A percentile compares a stretch with the other conserved stretches of the same genome.
phyloP scores from a whole-genome alignment of 2,329 filamentous ascomycete species.

The Stemphylium beticola region DNA sequence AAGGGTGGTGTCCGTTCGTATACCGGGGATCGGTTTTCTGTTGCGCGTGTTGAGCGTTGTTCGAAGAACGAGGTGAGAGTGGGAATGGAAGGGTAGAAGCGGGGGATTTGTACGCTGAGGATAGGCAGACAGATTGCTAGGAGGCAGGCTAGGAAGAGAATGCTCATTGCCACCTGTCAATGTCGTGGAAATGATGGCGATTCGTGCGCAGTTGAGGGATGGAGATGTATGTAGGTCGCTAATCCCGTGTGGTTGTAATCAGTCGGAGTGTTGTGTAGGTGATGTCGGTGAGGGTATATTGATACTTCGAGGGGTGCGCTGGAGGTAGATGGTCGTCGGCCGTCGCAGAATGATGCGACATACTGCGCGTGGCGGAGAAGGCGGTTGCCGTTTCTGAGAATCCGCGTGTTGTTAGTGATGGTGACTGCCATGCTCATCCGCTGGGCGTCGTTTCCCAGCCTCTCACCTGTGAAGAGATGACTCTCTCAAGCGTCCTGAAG shows the following conservation, averaged over 20 bases:
- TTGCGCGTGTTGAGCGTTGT: slow-evolving; percentile 10
- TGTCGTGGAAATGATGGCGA: not conserved
- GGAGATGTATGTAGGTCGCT: not conserved
- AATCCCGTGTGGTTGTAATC: not conserved
- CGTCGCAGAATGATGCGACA: not conserved
- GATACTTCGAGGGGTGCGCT: not conserved
- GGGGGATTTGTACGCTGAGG: slow-evolving; percentile 29
- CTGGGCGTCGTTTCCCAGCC: too few relatives aligned
- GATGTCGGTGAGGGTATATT: not conserved
- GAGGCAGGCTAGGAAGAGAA: slow-evolving; percentile 26
- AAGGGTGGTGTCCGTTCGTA: slow-evolving; percentile 11
- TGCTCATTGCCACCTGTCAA: slow-evolving; percentile 7
- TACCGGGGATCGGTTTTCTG: slow-evolving; percentile 24
- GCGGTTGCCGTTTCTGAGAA: not conserved
- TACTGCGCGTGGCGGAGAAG: not conserved
- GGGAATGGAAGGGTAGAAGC: slow-evolving; percentile 1
- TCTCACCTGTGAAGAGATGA: too few relatives aligned
- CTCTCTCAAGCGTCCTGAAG: too few relatives aligned
- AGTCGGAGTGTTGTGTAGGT: not conserved
- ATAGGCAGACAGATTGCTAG: slow-evolving; percentile 33
- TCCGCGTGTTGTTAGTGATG: not conserved
- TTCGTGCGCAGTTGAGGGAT: too few relatives aligned
- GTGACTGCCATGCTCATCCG: not conserved
- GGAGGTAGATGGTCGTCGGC: not conserved
- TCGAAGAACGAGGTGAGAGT: not conserved